phyloP scores from a whole-genome alignment of 345 rosid genomes.

The Eucalyptus cloeziana region DNA sequence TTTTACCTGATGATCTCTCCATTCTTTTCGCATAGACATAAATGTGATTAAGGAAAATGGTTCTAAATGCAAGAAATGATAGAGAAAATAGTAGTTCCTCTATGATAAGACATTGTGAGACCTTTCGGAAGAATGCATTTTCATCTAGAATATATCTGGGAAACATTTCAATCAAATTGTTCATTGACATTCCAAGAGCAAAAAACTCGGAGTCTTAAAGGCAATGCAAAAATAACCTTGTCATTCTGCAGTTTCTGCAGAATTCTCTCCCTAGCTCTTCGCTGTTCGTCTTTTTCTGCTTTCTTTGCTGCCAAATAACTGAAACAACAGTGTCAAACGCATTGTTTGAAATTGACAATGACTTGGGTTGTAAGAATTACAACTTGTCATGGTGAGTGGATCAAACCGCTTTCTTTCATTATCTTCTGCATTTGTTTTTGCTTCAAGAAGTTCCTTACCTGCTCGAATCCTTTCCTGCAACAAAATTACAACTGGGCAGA shows the following conservation, averaged over 20 bases:
- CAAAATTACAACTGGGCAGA: not conserved
- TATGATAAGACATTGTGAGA: not conserved
- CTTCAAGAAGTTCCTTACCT: conserved; percentile 50
- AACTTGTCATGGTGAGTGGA: not conserved
- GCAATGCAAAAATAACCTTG: conserved; percentile 33
- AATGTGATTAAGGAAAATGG: not conserved
- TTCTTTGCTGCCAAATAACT: conserved; percentile 41
- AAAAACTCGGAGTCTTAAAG: not conserved
- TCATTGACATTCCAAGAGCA: not conserved
- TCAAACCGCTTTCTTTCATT: conserved; percentile 65
- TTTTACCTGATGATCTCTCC: not conserved
- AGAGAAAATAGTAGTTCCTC: not conserved
- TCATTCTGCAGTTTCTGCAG: conserved; percentile 53
- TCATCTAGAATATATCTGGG: not conserved
- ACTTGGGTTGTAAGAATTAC: not conserved
- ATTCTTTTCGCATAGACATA: not conserved
- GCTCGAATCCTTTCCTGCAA: conserved; percentile 65
- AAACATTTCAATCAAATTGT: not conserved
- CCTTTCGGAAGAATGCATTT: not conserved
- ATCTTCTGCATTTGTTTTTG: conserved; percentile 51
- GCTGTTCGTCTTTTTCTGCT: conserved; percentile 57
- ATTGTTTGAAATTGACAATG: not conserved
- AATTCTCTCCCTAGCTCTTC: conserved; percentile 53
- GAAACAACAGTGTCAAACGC: not conserved
- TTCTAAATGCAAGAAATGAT: not conserved